phyloP scores from a whole-genome alignment of 176 grass and related monocot genomes.

The Musa troglodytarum region DNA sequence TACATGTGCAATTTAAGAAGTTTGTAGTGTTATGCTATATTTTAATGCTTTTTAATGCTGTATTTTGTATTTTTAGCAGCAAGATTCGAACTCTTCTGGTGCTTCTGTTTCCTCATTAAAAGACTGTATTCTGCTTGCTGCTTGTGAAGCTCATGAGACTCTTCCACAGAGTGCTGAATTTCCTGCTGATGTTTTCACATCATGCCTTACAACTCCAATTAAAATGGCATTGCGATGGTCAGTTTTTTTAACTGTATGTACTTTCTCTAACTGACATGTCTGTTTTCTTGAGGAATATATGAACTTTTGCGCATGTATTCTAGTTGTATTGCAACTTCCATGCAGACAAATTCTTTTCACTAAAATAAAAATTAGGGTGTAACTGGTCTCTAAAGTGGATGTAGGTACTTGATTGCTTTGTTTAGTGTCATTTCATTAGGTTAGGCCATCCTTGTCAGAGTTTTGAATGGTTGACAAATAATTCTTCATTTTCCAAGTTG shows the following conservation, averaged over 20 bases:
- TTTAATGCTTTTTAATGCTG: slow-evolving; percentile 14
- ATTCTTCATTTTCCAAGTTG: no score
- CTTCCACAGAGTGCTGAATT: slow-evolving; percentile 91
- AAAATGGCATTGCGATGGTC: slow-evolving; percentile 98
- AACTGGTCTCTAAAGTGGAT: no score
- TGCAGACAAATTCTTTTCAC: no score
- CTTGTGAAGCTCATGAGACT: slow-evolving; percentile 86
- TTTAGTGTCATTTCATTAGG: no score
- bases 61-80: slow-evolving; percentile 14
- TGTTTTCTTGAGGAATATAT: not conserved
- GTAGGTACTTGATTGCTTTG: no score
- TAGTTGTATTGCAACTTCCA: no score
- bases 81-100: slow-evolving; percentile 52
- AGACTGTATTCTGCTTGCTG: slow-evolving; percentile 97
- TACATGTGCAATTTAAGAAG: not conserved
- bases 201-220: slow-evolving; percentile 91
- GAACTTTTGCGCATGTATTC: no score
- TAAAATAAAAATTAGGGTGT: no score
- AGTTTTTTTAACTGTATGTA: slow-evolving; percentile 5
- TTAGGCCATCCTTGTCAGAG: no score
- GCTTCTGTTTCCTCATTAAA: slow-evolving; percentile 54
- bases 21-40: slow-evolving; percentile 10
- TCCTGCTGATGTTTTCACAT: slow-evolving; percentile 94
- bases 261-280: not conserved
- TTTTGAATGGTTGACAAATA: no score